Conservation (phyloP, 495 filamentous ascomycete species). For the Neurospora intermedia region DNA sequence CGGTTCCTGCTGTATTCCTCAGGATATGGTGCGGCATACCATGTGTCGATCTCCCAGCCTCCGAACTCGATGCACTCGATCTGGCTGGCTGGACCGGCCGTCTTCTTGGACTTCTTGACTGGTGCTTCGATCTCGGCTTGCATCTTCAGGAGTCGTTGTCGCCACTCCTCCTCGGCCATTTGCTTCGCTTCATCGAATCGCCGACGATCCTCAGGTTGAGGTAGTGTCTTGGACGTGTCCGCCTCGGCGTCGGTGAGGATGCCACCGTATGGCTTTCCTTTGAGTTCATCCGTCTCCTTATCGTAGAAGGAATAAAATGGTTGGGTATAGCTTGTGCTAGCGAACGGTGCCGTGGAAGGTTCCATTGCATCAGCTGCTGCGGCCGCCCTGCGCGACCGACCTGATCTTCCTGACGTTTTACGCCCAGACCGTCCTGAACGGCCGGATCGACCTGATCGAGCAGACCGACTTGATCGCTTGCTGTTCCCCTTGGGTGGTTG, state of each 20-base stretch:
- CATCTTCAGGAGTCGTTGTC: conserved; percentile 41
- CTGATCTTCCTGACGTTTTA: not conserved
- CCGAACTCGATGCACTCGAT: conserved; percentile 99
- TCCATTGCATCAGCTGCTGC: conserved; percentile 16
- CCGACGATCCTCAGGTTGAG: conserved; percentile 64
- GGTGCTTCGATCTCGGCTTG: conserved; percentile 34
- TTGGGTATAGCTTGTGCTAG: conserved; percentile 44
- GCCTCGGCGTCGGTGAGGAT: conserved; percentile 83
- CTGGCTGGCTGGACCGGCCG: conserved; percentile 79
- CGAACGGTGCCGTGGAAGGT: conserved; percentile 32
- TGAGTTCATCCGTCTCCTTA: conserved; percentile 76
- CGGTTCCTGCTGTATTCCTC: conserved; percentile 96
- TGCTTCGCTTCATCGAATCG: conserved; percentile 80
- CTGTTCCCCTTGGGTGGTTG: conserved; percentile 33
- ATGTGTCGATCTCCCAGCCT: conserved; percentile 93
- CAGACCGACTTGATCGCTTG: conserved; percentile 28
- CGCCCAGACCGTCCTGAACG: not conserved
- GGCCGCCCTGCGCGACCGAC: conserved; percentile 2
- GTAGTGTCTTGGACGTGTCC: conserved; percentile 80
- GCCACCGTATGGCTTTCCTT: conserved; percentile 91
- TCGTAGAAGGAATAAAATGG: conserved; percentile 80
- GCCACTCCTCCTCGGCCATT: conserved; percentile 87
- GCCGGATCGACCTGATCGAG: not conserved
- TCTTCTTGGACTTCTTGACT: conserved; percentile 47
- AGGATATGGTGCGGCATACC: conserved; percentile 98